Conservation (phyloP, 768 basidiomycete species). For the Imleria badia region DNA sequence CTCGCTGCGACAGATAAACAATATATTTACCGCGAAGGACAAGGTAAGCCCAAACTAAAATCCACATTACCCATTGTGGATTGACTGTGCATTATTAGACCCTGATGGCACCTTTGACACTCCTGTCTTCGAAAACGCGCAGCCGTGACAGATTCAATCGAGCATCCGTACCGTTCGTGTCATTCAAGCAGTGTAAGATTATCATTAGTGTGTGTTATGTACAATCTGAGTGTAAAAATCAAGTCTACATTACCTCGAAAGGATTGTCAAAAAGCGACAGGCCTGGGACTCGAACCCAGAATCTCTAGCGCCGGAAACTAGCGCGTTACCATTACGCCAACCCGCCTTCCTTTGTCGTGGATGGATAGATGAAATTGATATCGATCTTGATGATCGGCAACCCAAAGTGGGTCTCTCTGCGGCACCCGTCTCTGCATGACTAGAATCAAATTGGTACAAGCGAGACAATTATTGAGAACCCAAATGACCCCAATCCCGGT, state of each 20-base stretch:
- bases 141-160: not conserved
- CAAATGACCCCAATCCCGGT: not conserved
- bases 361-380: too few species aligned
- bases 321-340: conserved; percentile 67
- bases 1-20: conserved; percentile 58
- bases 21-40: conserved; percentile 58
- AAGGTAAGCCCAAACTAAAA: conserved; percentile 39
- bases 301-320: conserved; percentile 65
- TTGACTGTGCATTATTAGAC: conserved; percentile 21
- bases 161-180: not conserved
- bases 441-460: not conserved
- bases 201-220: not conserved
- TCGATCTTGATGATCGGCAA: too few species aligned
- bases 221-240: not conserved
- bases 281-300: conserved; percentile 66
- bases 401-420: too few species aligned
- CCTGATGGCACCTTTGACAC: conserved; percentile 43
- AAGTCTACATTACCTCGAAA: not conserved
- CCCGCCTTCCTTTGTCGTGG: conserved; percentile 36
- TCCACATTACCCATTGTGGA: not conserved
- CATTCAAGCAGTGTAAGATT: conserved; percentile 4
- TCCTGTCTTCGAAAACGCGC: conserved; percentile 38
- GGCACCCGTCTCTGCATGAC: too few species aligned
- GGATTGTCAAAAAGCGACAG: conserved; percentile 42
- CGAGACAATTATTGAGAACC: not conserved